Base-by-base conservation (phyloP, 2,329 filamentous ascomycete genomes). In the Pseudogymnoascus sp. region DNA sequence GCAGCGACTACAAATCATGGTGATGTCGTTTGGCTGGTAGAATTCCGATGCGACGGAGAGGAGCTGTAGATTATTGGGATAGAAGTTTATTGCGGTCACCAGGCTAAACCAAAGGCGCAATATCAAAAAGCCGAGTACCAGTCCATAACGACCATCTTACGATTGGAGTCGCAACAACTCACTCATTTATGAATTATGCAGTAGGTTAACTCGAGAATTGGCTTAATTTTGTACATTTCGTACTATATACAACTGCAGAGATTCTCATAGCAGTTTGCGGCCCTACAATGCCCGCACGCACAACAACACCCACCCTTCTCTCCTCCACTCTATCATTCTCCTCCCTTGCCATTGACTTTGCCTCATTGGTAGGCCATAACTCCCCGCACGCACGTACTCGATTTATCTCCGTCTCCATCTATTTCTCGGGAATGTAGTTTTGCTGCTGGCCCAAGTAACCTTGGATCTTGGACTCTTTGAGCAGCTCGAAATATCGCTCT, bases 371-470 rank as follows among this genome's bases (percentile, higher is more conserved):
- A 55, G 49, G 26, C 16, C 29, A 33, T 33, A 55, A 55, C n/a
- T 33, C 49, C n/a, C 19, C 12, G 21, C 35, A 39, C 39, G 4
- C 19, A n/a, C 37, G 55, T 41, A 61, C 38, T 59, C 49, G 23
- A 49, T 35, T n/a, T 41, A 33, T 31, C n/a, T 52, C 21, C 52
- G 38, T 58, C 37, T 31, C 33, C 61, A 43, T 59, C 62, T 69
- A 68, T 61, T 68, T 55, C 78, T 87, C 81, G 61, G 79, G 75
- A 64, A 86, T 73, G 76, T 90, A 90, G 78, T 92, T 91, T 73
- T 89, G 86, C 77, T 92, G 89, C 72, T 91, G 78, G 70, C 91
- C 92, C 67, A 91, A 79, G 75, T 90, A 91, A 64, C 90, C 90
- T 78, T 85, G 88, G 74, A 93, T 82, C 77, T 90, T 89, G 71